These are phyloP conservation scores for Sporothrix dimorphospora DNA, from an alignment of 2,329 filamentous ascomycete species.

Conservation along the genomic window DNA sequence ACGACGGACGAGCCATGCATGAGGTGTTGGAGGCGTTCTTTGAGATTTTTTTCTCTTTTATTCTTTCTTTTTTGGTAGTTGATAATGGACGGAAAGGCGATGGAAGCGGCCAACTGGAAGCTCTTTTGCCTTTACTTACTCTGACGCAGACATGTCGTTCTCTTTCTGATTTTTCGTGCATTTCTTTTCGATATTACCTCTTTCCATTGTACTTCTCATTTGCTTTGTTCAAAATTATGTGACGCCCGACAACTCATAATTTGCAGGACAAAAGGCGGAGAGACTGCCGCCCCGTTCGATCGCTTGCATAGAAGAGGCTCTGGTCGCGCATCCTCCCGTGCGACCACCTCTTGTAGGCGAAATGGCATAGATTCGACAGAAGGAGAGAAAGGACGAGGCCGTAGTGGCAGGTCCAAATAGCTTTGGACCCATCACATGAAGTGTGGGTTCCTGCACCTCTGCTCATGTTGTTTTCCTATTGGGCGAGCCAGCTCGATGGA, in stretches of 20 bases:
- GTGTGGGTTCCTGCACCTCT: too few species aligned
- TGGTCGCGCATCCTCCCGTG: neutral
- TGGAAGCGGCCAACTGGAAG: neutral
- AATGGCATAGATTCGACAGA: too few species aligned
- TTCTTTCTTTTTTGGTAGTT: neutral
- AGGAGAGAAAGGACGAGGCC: too few species aligned
- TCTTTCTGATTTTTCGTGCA: neutral
- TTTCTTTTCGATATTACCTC: neutral
- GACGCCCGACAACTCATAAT: neutral
- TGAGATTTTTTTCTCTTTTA: conserved; percentile 5
- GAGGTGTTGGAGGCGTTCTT: conserved; percentile 19
- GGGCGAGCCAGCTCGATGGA: neutral
- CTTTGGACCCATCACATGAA: too few species aligned
- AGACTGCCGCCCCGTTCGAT: neutral
- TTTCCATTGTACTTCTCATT: neutral
- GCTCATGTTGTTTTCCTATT: neutral
- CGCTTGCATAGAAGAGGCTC: neutral
- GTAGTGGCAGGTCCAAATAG: too few species aligned
- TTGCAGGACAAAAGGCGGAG: neutral
- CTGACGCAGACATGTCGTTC: too few species aligned
- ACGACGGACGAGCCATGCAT: neutral
- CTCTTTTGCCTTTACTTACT: neutral
- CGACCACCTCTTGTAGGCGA: neutral
- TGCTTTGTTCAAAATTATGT: neutral
- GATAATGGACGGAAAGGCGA: neutral